Conservation (phyloP, 2,329 filamentous ascomycete species). For the Cadophora luteo-olivacea region DNA sequence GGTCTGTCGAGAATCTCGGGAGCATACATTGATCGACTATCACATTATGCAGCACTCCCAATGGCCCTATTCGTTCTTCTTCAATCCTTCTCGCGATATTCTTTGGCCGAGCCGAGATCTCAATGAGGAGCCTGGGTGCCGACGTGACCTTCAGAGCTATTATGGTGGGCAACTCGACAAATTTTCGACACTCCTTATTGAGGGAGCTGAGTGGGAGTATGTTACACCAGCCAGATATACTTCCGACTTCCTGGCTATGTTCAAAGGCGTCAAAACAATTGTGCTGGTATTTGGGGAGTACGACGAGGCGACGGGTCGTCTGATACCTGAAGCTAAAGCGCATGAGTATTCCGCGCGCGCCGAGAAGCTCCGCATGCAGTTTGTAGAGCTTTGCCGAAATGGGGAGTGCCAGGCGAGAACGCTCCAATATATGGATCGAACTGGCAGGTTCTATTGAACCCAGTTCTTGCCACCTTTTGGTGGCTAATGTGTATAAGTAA, state of each 20-base stretch:
- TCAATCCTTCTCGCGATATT: constrained; percentile 10
- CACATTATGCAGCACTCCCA: constrained; percentile 5
- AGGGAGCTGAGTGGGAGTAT: neutral
- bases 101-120: constrained; percentile 5
- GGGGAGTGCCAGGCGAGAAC: neutral
- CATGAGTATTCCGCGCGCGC: neutral
- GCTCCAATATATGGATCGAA: neutral
- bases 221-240: neutral
- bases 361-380: neutral
- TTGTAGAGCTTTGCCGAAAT: neutral
- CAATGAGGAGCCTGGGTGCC: neutral
- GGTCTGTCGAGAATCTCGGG: constrained; percentile 3
- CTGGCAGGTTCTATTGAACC: neutral
- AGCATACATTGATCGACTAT: constrained; percentile 4
- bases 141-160: constrained; percentile 6
- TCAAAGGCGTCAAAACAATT: neutral
- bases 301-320: neutral
- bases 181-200: constrained; percentile 1
- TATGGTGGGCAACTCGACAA: constrained; percentile 11
- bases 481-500: too few species aligned
- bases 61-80: constrained; percentile 4
- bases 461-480: too few species aligned
- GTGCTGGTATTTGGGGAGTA: neutral
- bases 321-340: neutral
- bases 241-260: neutral